These are phyloP conservation scores for Xylaria sp. DNA, from an alignment of 2,329 filamentous ascomycete genomes.

Conservation along the genomic window DNA sequence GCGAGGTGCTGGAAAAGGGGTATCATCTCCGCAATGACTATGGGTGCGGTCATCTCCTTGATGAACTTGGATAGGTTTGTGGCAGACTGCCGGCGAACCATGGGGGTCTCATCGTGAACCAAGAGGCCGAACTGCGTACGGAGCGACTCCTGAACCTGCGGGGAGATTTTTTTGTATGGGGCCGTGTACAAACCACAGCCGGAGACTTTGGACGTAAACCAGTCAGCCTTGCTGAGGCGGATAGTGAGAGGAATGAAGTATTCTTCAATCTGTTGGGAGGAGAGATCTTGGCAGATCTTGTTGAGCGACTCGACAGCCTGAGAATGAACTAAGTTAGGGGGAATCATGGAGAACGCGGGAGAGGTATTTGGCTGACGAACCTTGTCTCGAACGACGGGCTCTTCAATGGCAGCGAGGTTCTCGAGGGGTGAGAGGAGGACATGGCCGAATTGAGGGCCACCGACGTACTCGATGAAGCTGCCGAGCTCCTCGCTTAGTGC, in stretches of 20 bases:
- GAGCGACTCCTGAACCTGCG: conserved; percentile 88
- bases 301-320: conserved; percentile 99
- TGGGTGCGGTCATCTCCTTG: conserved; percentile 90
- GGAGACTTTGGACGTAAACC: conserved; percentile 99
- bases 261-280: conserved; percentile 92
- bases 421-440: conserved; percentile 96
- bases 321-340: conserved; percentile 25
- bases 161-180: conserved; percentile 91
- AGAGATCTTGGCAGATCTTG: conserved; percentile 96
- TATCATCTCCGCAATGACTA: conserved; percentile 99
- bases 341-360: conserved; percentile 30
- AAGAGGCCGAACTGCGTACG: conserved; percentile 91
- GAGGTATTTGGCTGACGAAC: conserved; percentile 60
- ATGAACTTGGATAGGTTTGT: conserved; percentile 98
- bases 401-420: conserved; percentile 98
- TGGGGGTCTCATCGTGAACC: conserved; percentile 98
- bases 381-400: conserved; percentile 98
- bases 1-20: conserved; percentile 97
- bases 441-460: conserved; percentile 91
- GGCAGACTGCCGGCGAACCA: conserved; percentile 96
- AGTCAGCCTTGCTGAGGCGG: conserved; percentile 98
- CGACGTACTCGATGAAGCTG: conserved; percentile 97
- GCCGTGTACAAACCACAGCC: conserved; percentile 94
- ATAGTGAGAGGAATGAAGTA: conserved; percentile 96
- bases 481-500: conserved; percentile 97